Conservation (phyloP, 2,329 filamentous ascomycete genomes). For the Xylaria arbuscula region DNA sequence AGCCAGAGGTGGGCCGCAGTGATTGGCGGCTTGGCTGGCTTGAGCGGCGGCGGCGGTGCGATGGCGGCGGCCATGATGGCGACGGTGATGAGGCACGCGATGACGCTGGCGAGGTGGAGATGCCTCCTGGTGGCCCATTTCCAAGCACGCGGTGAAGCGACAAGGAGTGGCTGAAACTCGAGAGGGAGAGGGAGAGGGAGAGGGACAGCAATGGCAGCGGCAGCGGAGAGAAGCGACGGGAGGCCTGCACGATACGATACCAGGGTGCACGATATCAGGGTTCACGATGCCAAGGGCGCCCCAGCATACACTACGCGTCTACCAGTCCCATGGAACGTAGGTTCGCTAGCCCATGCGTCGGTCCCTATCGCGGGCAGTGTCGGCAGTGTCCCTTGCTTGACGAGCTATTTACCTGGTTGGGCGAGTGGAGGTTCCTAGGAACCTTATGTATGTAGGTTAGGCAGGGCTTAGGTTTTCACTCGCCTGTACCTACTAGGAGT, state of each 20-base stretch:
- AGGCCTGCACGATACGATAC: slow-evolving; percentile 3
- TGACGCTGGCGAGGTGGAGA: slow-evolving; percentile 40
- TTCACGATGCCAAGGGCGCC: not conserved
- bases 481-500: slow-evolving; percentile 12
- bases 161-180: slow-evolving; percentile 43
- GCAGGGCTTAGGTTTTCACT: not conserved
- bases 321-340: not conserved
- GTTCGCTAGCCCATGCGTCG: not conserved
- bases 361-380: slow-evolving; percentile 5
- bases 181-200: slow-evolving; percentile 32
- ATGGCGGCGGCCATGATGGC: slow-evolving; percentile 29
- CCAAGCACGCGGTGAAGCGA: slow-evolving; percentile 43
- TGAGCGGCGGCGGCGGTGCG: slow-evolving; percentile 24
- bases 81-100: slow-evolving; percentile 41
- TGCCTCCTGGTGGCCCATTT: slow-evolving; percentile 43
- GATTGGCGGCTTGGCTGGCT: slow-evolving; percentile 5
- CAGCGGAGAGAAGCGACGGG: slow-evolving; percentile 17
- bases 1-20: slow-evolving; percentile 26
- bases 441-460: not conserved
- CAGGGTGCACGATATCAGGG: too few relatives aligned
- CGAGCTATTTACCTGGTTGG: not conserved
- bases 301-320: slow-evolving; percentile 12
- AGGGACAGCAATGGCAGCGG: slow-evolving; percentile 27
- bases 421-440: not conserved
- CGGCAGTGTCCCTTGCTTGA: not conserved